These are phyloP conservation scores for Sclerotinia glacialis DNA, from an alignment of 2,329 filamentous ascomycete species.

Conservation along the genomic window DNA sequence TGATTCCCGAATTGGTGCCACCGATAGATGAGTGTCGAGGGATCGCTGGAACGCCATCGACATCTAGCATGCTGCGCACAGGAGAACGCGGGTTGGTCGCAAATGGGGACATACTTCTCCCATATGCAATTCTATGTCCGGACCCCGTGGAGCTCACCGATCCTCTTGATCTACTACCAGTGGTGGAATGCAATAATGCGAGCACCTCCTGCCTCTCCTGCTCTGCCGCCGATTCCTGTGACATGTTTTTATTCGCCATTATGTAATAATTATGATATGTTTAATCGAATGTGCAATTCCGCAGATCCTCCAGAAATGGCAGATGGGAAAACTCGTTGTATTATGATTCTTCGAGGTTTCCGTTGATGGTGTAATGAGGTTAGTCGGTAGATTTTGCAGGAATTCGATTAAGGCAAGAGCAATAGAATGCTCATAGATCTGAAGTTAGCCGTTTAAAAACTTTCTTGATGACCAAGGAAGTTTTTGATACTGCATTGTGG, in stretches of 20 bases:
- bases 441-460: slow-evolving; percentile 39
- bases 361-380: background rate
- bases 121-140: slow-evolving; percentile 22
- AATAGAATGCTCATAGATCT: slow-evolving; percentile 23
- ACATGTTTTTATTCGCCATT: slow-evolving; percentile 54
- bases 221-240: slow-evolving; percentile 72
- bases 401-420: slow-evolving; percentile 26
- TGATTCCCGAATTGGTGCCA: slow-evolving; percentile 17
- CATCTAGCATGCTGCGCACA: slow-evolving; percentile 58
- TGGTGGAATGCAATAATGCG: slow-evolving; percentile 56
- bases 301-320: slow-evolving; percentile 9
- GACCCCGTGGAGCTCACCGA: slow-evolving; percentile 39
- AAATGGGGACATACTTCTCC: slow-evolving; percentile 54
- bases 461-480: slow-evolving; percentile 36
- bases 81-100: slow-evolving; percentile 55
- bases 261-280: background rate
- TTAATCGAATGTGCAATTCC: slow-evolving; percentile 12
- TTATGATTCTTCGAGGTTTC: background rate
- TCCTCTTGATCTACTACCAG: slow-evolving; percentile 29
- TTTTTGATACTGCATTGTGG: slow-evolving; percentile 40
- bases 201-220: slow-evolving; percentile 74
- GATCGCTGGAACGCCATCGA: slow-evolving; percentile 30
- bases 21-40: slow-evolving; percentile 22
- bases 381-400: background rate
- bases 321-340: background rate